Evolutionary conservation across 305 asterid genomes (phyloP).

Genomic region (Coffea humblotiana): DNA sequence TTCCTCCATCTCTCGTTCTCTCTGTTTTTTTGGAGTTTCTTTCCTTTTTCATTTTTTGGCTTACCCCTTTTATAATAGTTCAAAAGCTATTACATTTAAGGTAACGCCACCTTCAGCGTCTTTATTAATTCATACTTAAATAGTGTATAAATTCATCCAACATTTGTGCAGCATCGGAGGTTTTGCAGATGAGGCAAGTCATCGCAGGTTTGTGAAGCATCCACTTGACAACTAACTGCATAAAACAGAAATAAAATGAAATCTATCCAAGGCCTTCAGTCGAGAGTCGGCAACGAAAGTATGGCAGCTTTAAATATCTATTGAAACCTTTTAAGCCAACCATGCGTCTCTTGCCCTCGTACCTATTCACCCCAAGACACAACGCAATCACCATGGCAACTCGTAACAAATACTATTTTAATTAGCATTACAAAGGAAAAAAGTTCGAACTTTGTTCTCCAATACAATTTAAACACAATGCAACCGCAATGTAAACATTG

Average conservation of each 20-base stretch:
- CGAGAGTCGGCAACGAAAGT: too few species aligned
- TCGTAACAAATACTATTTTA: too few species aligned
- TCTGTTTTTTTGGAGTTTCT: not conserved
- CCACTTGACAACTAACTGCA: constrained; percentile 11
- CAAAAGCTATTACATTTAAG: not conserved
- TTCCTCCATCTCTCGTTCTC: constrained; percentile 23
- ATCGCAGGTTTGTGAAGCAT: constrained; percentile 30
- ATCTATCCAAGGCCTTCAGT: not conserved
- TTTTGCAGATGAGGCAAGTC: constrained; percentile 36
- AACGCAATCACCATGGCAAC: not conserved
- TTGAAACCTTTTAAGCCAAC: not conserved
- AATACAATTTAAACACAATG: too few species aligned
- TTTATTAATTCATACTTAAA: not conserved
- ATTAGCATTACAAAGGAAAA: too few species aligned
- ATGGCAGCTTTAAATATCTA: not conserved
- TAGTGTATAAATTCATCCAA: not conserved
- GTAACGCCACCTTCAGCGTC: constrained; percentile 13
- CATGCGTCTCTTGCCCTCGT: not conserved
- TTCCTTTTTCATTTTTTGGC: too few species aligned
- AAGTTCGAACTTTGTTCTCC: too few species aligned
- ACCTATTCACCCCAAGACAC: not conserved
- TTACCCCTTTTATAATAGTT: not conserved
- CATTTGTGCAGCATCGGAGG: not conserved
- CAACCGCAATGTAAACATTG: too few species aligned
- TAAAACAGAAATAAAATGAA: not conserved